Conservation (phyloP, 768 basidiomycete genomes). For the Hemileccinum rubropunctum region DNA sequence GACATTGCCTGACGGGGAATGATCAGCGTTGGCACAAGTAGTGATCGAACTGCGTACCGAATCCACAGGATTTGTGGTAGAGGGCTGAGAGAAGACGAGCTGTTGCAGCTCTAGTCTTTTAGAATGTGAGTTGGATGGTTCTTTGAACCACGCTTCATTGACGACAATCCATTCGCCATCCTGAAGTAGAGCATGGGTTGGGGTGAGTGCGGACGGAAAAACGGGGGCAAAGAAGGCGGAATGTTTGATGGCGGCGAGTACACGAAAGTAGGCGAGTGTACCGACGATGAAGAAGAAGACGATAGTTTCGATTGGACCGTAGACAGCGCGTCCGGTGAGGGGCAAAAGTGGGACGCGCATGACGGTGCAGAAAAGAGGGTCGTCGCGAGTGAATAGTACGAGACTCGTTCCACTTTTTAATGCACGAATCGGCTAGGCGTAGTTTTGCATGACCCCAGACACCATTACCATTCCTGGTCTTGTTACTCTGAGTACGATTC, state of each 20-base stretch:
- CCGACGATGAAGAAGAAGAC: slow-evolving; percentile 86
- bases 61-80: slow-evolving; percentile 32
- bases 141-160: slow-evolving; percentile 50
- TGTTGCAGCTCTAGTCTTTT: slow-evolving; percentile 70
- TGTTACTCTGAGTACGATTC: background rate
- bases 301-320: slow-evolving; percentile 84
- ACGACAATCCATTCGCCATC: slow-evolving; percentile 64
- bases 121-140: slow-evolving; percentile 26
- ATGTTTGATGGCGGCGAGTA: slow-evolving; percentile 87
- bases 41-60: slow-evolving; percentile 26
- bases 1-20: slow-evolving; percentile 24
- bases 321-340: slow-evolving; percentile 68
- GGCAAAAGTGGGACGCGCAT: slow-evolving; percentile 65
- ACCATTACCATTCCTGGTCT: slow-evolving; percentile 15
- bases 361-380: background rate
- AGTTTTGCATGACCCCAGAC: slow-evolving; percentile 20
- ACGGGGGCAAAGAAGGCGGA: slow-evolving; percentile 72
- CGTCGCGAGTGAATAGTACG: background rate
- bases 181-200: slow-evolving; percentile 54
- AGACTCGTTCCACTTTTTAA: slow-evolving; percentile 31
- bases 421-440: slow-evolving; percentile 22
- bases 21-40: background rate
- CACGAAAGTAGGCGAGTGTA: slow-evolving; percentile 93
- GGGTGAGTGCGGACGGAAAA: slow-evolving; percentile 44
- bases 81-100: slow-evolving; percentile 57